These are phyloP conservation scores for Arabidopsis thaliana DNA, from an alignment of 345 rosid species.

Conservation along the genomic window TAIR10.1 NC_003076.8:17384001-17384500, in stretches of 20 bases:
- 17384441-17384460: conserved; percentile 67
- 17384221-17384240: conserved; percentile 85
- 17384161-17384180: conserved; percentile 25
- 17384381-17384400: background rate
- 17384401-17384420: conserved; percentile 85
- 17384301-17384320: conserved; percentile 99
- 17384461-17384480: conserved; percentile 92
- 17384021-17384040: background rate
- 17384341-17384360: conserved; percentile 12
- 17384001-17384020: background rate
- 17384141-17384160: conserved; percentile 24
- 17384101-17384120: conserved; percentile 56
- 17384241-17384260: conserved; percentile 89
- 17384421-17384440: conserved; percentile 81
- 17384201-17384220: conserved; percentile 54
- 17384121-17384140: conserved; percentile 51
- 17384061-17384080: conserved; percentile 46
- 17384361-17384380: background rate
- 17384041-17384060: conserved; percentile 19
- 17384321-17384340: conserved; percentile 42
- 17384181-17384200: conserved; percentile 53
- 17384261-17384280: conserved; percentile 80
- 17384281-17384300: conserved; percentile 90
- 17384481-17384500: conserved; percentile 79
- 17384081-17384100: conserved; percentile 60